These are phyloP conservation scores for Cryptococcus wingfieldii DNA, from an alignment of 1,284 basidiomycete genomes.

Conservation along the genomic window DNA sequence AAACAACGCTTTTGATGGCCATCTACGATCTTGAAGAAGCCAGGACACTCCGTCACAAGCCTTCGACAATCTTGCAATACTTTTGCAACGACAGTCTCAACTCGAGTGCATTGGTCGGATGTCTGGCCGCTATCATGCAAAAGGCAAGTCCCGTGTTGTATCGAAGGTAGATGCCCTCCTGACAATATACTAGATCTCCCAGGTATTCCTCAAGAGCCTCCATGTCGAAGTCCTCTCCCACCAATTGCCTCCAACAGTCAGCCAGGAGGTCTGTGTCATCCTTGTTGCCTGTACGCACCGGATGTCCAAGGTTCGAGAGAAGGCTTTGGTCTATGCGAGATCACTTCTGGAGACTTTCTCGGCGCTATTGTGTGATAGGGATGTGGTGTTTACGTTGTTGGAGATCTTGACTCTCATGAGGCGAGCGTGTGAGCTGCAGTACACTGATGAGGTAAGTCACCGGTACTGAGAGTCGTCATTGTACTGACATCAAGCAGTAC, in stretches of 20 bases:
- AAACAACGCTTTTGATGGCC: constrained; percentile 79
- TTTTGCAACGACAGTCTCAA: constrained; percentile 87
- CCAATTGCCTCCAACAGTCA: constrained; percentile 66
- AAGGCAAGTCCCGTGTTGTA: constrained; percentile 55
- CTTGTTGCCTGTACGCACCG: constrained; percentile 80
- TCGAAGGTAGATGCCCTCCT: too few species aligned
- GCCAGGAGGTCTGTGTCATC: constrained; percentile 69
- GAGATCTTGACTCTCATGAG: constrained; percentile 88
- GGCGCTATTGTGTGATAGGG: constrained; percentile 84
- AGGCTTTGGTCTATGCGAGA: constrained; percentile 78
- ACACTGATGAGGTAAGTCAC: constrained; percentile 71
- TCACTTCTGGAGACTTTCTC: constrained; percentile 88
- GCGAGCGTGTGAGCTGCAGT: constrained; percentile 85
- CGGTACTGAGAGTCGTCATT: not conserved
- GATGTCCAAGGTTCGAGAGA: constrained; percentile 71
- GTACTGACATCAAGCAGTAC: constrained; percentile 56
- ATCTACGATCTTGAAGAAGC: constrained; percentile 88
- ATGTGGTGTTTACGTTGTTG: constrained; percentile 81
- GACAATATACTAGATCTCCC: constrained; percentile 39
- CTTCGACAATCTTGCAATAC: constrained; percentile 80
- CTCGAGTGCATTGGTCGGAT: constrained; percentile 60
- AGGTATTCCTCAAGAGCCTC: constrained; percentile 60
- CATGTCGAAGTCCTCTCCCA: constrained; percentile 73
- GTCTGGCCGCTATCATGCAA: constrained; percentile 80
- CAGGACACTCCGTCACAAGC: constrained; percentile 72